phyloP scores from a whole-genome alignment of 208 protist species.

The Porcisia deanei region DNA sequence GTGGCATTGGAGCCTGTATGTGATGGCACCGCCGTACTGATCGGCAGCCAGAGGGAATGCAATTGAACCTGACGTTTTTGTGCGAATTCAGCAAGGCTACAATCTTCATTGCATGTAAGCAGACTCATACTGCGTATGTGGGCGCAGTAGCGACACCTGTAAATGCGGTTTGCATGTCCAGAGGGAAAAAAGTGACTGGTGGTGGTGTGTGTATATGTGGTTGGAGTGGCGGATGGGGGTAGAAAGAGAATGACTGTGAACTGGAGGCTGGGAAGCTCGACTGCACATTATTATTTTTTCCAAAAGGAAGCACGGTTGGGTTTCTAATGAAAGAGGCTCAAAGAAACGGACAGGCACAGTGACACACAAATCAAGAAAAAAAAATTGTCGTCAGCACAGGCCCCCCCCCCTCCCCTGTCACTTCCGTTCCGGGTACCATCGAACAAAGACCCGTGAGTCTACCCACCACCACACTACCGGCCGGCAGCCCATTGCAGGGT shows the following conservation, averaged over 20 bases:
- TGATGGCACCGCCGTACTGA: slow-evolving; percentile 25
- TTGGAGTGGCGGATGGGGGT: too few relatives aligned
- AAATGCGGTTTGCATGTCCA: background rate
- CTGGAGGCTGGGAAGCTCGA: too few relatives aligned
- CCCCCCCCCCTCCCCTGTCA: too few relatives aligned
- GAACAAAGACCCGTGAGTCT: too few relatives aligned
- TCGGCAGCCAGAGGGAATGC: slow-evolving; percentile 61
- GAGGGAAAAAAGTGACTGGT: background rate
- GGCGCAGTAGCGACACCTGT: background rate
- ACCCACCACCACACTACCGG: too few relatives aligned
- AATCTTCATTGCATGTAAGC: slow-evolving; percentile 13
- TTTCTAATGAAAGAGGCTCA: background rate
- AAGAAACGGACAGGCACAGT: slow-evolving; percentile 4
- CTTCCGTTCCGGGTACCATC: too few relatives aligned
- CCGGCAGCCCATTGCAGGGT: too few relatives aligned
- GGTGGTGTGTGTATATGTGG: background rate
- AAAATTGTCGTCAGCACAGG: background rate
- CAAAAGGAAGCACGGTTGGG: too few relatives aligned
- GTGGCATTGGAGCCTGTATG: slow-evolving; percentile 24
- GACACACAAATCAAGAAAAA: background rate
- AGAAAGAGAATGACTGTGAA: too few relatives aligned
- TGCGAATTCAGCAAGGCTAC: slow-evolving; percentile 40
- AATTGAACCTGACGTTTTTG: slow-evolving; percentile 21
- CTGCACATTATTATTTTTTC: too few relatives aligned
- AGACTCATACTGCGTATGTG: slow-evolving; percentile 24